Evolutionary conservation across 306 rosid genomes (phyloP), one percentile per base, ranked within the genome.

Genomic region (Castanea crenata): DNA sequence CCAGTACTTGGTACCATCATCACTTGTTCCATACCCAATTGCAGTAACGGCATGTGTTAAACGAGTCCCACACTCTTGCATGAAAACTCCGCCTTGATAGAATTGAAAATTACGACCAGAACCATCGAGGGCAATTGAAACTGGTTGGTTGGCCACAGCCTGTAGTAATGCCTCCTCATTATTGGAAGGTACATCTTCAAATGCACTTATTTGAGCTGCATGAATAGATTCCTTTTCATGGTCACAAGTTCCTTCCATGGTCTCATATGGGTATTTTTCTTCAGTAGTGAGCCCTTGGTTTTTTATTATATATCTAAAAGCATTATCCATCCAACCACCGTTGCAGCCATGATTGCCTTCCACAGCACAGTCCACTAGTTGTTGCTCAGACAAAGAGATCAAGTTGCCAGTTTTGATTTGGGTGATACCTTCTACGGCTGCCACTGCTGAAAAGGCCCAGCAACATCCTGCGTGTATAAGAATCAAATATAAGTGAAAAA

Each of bases 301-400:
- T 9, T 71, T 18, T 29, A 5, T 2, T 18, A 83, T 68, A 63
- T 32, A 32, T 32, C 1, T 1, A 32, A 32, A 32, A 5, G 35
- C 35, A 32, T 32, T 4, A 32, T 32, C 73, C 8, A 51, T 2
- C 5, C 0, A 0, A 4, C 58, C 21, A 19, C 71, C 81, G 0
- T 3, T 0, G 63, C 88, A 76, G 0, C 87, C 85, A 0, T 41
- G 0, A 41, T 31, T 76, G 0, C 41, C 20, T 0, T 21, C 35
- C 35, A 32, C 19, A 41, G 14, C 46, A 52, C 88, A 87, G 23
- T 87, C 86, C 18, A 82, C 29, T 3, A 87, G 71, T 25, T 87
- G 81, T 55, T 84, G 85, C 64, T 80, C 89, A 0, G 89, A 86
- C 5, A 32, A 0, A 5, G 35, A 32, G 35, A 32, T 32, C 5